phyloP scores from a whole-genome alignment of 495 filamentous ascomycete genomes.

The Xylaria venustula region DNA sequence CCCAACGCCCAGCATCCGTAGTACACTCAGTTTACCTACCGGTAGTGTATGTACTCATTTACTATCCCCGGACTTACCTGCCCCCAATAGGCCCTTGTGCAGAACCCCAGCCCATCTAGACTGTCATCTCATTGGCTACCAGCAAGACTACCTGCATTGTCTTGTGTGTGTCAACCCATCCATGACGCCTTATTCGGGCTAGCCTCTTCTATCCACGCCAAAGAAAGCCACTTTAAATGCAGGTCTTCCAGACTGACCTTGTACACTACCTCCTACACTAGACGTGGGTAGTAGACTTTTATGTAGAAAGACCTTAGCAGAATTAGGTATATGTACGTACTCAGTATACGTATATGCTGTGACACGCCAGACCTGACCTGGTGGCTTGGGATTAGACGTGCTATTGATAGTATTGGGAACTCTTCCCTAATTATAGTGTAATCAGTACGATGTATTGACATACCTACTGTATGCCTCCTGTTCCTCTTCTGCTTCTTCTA shows the following conservation, averaged over 20 bases:
- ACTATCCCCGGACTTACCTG: background rate
- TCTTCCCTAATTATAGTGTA: background rate
- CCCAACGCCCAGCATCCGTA: no score
- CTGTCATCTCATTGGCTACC: slow-evolving; percentile 3
- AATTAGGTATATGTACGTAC: no score
- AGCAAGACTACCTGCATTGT: slow-evolving; percentile 6
- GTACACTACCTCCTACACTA: no score
- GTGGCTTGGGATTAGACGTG: background rate
- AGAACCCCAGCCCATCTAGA: background rate
- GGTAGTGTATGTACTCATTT: background rate
- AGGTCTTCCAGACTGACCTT: background rate
- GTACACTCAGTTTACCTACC: background rate
- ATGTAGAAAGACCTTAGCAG: no score
- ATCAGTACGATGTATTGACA: no score
- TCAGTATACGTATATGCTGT: background rate
- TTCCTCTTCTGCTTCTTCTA: no score
- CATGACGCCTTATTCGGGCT: slow-evolving; percentile 1
- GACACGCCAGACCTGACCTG: background rate
- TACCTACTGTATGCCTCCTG: no score
- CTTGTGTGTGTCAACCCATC: slow-evolving; percentile 12
- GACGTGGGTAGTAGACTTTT: background rate
- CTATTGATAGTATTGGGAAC: background rate
- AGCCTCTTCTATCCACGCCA: background rate
- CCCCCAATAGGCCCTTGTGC: background rate
- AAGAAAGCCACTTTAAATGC: background rate